Conservation (phyloP, 331 rosid genomes). For the Cydonia oblonga region DNA sequence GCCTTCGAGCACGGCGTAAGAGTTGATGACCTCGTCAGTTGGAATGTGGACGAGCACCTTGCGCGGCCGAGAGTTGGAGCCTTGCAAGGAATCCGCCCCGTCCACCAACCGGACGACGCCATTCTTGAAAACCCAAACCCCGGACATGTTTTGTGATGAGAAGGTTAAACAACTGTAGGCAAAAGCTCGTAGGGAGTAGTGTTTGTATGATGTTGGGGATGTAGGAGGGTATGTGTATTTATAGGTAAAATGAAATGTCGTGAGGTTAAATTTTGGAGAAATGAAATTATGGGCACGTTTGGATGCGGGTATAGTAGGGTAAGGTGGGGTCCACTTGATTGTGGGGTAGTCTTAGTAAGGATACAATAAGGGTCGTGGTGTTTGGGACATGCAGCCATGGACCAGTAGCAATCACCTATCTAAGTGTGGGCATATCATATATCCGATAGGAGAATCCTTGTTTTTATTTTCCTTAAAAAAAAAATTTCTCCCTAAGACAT, state of each 20-base stretch:
- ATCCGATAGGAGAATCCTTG: conserved; percentile 15
- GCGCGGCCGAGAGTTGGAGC: conserved; percentile 22
- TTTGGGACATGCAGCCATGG: conserved; percentile 3
- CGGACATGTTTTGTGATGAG: conserved; percentile 33
- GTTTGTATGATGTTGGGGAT: neutral
- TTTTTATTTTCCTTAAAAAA: neutral
- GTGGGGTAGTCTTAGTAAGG: neutral
- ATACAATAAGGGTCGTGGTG: conserved; percentile 19
- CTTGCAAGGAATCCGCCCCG: conserved; percentile 35
- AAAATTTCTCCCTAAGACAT: neutral
- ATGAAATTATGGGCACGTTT: conserved; percentile 5
- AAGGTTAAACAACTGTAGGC: neutral
- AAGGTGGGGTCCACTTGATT: conserved; percentile 2
- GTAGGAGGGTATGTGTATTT: neutral
- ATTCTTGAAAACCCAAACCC: conserved; percentile 81
- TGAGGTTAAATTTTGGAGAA: neutral
- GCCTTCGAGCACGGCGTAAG: conserved; percentile 45
- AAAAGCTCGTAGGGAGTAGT: neutral
- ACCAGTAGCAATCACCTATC: neutral
- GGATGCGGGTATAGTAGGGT: conserved; percentile 1
- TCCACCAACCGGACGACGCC: conserved; percentile 67
- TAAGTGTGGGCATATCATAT: conserved; percentile 2
- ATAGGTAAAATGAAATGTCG: neutral
- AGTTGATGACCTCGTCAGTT: conserved; percentile 49
- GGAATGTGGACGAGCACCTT: conserved; percentile 64